phyloP scores from a whole-genome alignment of 2,329 filamentous ascomycete genomes.

The Macrophomina pseudophaseolina region DNA sequence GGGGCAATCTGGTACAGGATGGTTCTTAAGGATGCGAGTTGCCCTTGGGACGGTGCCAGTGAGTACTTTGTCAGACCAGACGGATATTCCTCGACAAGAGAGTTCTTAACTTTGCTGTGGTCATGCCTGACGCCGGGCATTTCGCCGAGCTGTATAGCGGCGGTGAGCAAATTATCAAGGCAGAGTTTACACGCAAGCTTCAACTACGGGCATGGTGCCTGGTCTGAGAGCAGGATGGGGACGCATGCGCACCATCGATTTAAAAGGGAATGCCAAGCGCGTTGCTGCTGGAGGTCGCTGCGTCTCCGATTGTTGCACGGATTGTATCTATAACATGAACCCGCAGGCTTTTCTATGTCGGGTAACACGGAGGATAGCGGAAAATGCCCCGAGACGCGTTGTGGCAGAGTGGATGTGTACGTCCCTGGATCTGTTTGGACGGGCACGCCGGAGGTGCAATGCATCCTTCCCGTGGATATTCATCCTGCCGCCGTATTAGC shows the following conservation, averaged over 20 bases:
- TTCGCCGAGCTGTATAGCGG: neutral
- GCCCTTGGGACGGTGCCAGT: neutral
- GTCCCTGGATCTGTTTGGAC: slow-evolving; percentile 18
- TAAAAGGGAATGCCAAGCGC: neutral
- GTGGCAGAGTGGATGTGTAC: slow-evolving; percentile 11
- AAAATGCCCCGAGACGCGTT: neutral
- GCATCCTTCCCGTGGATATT: slow-evolving; percentile 28
- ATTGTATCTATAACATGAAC: slow-evolving; percentile 4
- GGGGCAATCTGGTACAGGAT: neutral
- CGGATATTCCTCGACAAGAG: neutral
- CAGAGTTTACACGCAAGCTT: neutral
- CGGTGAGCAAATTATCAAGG: neutral
- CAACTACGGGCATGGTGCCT: neutral
- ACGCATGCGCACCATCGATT: neutral
- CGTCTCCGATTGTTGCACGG: neutral
- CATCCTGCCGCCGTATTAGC: slow-evolving; percentile 23
- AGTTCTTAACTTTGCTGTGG: neutral
- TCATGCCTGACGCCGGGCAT: neutral
- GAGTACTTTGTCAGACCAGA: neutral
- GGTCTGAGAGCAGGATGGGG: neutral
- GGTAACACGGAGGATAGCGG: neutral
- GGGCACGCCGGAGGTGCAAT: slow-evolving; percentile 1
- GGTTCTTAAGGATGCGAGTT: neutral
- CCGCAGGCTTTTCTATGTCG: neutral
- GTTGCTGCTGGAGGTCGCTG: slow-evolving; percentile 3